Percentiles rank a stretch among this genome's conserved stretches.
Conservation (phyloP, 306 rosid genomes). For the Begonia loranthoides region DNA sequence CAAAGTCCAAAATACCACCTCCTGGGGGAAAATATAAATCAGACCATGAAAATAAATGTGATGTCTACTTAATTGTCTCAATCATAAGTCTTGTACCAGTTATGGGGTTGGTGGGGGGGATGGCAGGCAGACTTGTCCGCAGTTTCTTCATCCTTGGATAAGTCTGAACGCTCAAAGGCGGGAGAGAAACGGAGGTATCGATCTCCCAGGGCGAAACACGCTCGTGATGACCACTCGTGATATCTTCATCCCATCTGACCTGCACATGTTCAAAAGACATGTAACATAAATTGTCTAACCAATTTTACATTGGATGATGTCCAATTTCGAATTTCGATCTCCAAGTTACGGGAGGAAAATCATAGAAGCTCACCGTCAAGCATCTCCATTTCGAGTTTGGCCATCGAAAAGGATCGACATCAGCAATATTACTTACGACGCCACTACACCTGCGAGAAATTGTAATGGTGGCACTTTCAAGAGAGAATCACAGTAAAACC, state of each 20-base stretch:
- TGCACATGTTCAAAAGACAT: not conserved
- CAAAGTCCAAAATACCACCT: conserved; percentile 75
- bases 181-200: conserved; percentile 71
- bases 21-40: conserved; percentile 3
- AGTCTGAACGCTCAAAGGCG: conserved; percentile 81
- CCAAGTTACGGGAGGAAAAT: not conserved
- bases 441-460: conserved; percentile 57
- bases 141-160: conserved; percentile 84
- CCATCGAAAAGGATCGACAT: conserved; percentile 85
- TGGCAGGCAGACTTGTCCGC: conserved; percentile 64
- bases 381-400: conserved; percentile 91
- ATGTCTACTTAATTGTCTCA: conserved; percentile 6
- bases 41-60: not conserved
- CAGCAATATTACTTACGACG: conserved; percentile 64
- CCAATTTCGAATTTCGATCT: no score
- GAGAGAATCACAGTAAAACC: no score
- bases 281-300: conserved; percentile 18
- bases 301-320: no score
- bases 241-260: conserved; percentile 91
- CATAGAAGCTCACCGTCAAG: conserved; percentile 50
- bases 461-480: no score
- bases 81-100: conserved; percentile 33
- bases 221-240: conserved; percentile 49
- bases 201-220: conserved; percentile 90
- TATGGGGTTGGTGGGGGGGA: conserved; percentile 38